Evolutionary conservation across 169 alveolate species (phyloP), one percentile per base, ranked within the genome.

Genomic region (Prorocentrum cordatum): DNA sequence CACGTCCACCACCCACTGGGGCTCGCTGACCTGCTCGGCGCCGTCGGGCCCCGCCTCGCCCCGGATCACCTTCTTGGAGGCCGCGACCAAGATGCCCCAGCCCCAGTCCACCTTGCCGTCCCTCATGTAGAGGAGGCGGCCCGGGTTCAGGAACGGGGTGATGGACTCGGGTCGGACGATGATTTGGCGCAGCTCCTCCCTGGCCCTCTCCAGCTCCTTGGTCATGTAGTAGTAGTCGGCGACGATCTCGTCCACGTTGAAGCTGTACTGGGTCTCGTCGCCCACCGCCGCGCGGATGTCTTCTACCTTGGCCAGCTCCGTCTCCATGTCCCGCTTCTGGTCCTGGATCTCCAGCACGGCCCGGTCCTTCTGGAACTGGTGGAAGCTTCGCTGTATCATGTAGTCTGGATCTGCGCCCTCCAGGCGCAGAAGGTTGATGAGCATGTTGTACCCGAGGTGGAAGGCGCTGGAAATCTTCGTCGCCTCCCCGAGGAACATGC

Each of bases 371-470:
- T 97, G 98, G 94, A 97, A 98, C 93, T 98, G 98, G 66, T 95
- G 95, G 93, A 98, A 98, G 47, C 98, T 95, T 85, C 98, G 95
- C 92, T 97, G 96, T 38, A 98, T 97, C 96, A 98, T 95, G 92
- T 94, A 97, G 83, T 97, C 99, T 10, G 89, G 79, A 42, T 80
- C 83, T 10, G 95, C 95, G 36, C 98, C 99, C 93, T 98, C 99
- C 27, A 97, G 92, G 84, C 99, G 94, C 94, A 98, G 95, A 64
- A 98, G 95, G 93, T 97, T 97, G 67, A 98, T 93, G 35, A 98
- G 95, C 99, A 98, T 98, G 94, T 98, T 97, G 71, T 26, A 39
- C 70, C 94, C 89, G 87, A 92, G 77, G 80, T 92, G 83, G 70
- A 93, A 75, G 54, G 93, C 80, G 47, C 80, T 54, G 39, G 26